Percentiles rank a stretch among this genome's conserved stretches.
Evolutionary conservation across 2,329 filamentous ascomycete genomes (phyloP).

Genomic region (Corinectria fuckeliana): DNA sequence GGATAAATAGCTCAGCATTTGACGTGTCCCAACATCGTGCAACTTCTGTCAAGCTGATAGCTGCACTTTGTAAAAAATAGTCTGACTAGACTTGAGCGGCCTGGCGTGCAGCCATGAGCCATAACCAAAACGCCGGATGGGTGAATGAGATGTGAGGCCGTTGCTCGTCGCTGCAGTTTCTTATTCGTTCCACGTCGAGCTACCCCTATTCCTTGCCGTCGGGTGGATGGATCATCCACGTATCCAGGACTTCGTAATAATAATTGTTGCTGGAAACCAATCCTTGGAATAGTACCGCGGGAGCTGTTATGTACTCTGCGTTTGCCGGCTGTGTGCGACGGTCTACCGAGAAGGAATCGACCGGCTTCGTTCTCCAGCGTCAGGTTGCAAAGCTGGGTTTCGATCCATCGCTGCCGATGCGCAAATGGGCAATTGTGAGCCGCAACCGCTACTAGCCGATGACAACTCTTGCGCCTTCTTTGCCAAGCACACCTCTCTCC

Average conservation of each 20-base stretch:
- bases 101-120: constrained; percentile 32
- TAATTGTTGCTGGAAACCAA: background rate
- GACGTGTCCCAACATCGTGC: constrained; percentile 19
- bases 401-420: constrained; percentile 21
- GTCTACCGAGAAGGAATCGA: constrained; percentile 8
- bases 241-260: constrained; percentile 10
- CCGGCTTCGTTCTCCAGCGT: constrained; percentile 10
- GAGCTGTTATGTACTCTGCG: constrained; percentile 9
- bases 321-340: constrained; percentile 10
- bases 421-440: constrained; percentile 25
- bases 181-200: constrained; percentile 10
- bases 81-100: constrained; percentile 25
- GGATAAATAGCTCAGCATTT: constrained; percentile 27
- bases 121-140: constrained; percentile 31
- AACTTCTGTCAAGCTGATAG: constrained; percentile 26
- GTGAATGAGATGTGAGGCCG: constrained; percentile 34
- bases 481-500: constrained; percentile 90
- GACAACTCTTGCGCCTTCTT: constrained; percentile 88
- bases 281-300: constrained; percentile 7
- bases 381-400: constrained; percentile 18
- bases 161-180: constrained; percentile 31
- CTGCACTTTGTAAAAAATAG: constrained; percentile 24
- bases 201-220: constrained; percentile 10
- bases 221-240: constrained; percentile 13
- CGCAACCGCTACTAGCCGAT: constrained; percentile 60